phyloP scores from a whole-genome alignment of 441 rosid genomes.

The Populus hybrid region DNA sequence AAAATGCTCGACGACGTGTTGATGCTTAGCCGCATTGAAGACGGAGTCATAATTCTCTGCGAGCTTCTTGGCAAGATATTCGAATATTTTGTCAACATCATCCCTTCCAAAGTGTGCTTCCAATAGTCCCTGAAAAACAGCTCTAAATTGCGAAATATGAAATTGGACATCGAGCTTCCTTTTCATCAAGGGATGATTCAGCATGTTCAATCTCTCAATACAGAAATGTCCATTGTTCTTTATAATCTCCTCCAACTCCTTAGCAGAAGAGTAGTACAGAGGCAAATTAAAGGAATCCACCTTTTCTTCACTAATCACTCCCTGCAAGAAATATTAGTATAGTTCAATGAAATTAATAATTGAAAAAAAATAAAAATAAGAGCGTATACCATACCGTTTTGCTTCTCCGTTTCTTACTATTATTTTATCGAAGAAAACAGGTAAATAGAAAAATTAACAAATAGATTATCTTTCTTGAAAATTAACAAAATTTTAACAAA shows the following conservation, averaged over 20 bases:
- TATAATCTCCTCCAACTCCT: constrained; percentile 18
- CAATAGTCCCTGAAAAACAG: background rate
- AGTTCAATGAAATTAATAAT: background rate
- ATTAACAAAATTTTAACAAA: too few species aligned
- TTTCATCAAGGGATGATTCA: background rate
- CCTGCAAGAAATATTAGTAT: constrained; percentile 6
- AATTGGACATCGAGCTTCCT: background rate
- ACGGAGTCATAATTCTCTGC: too few species aligned
- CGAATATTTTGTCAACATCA: constrained; percentile 1
- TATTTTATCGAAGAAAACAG: too few species aligned
- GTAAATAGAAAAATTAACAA: too few species aligned
- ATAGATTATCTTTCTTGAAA: too few species aligned
- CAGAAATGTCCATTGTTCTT: constrained; percentile 17
- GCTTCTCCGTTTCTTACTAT: too few species aligned
- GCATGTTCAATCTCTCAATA: constrained; percentile 20
- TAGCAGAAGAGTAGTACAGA: background rate
- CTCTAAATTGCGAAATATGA: background rate
- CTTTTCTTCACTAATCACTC: constrained; percentile 21
- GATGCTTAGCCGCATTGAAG: too few species aligned
- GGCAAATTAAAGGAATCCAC: constrained; percentile 30
- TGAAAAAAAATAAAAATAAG: too few species aligned
- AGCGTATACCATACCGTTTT: background rate
- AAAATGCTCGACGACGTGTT: too few species aligned
- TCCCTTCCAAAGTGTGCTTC: constrained; percentile 12
- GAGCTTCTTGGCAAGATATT: background rate